These are phyloP conservation scores for Talaromyces islandicus DNA, from an alignment of 2,329 filamentous ascomycete species.

Conservation along the genomic window DNA sequence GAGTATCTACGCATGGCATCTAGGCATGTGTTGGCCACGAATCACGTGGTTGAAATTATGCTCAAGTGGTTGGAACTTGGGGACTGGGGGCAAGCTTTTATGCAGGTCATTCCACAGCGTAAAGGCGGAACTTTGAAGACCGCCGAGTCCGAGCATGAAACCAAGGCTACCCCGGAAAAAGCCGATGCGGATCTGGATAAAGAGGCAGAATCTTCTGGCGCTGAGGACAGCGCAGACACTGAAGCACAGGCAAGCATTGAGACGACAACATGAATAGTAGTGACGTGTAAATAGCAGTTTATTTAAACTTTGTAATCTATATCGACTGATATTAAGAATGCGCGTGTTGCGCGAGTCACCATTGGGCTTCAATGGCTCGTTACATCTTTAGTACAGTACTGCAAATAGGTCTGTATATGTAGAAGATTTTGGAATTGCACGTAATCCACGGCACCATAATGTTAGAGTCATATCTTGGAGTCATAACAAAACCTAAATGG, in stretches of 20 bases:
- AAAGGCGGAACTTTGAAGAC: conserved; percentile 69
- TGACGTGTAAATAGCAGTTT: neutral
- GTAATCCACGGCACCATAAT: no score
- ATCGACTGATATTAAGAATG: neutral
- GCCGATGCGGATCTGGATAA: neutral
- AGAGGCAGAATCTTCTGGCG: neutral
- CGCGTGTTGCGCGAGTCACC: no score
- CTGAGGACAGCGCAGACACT: neutral
- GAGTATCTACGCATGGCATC: conserved; percentile 89
- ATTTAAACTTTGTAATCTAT: neutral
- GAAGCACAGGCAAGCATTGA: neutral
- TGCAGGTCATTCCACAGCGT: conserved; percentile 80
- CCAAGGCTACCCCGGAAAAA: neutral
- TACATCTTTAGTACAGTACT: no score
- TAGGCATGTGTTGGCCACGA: conserved; percentile 80
- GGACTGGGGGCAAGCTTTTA: conserved; percentile 87
- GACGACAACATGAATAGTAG: neutral
- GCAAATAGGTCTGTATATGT: no score
- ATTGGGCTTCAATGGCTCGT: no score
- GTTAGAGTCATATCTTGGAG: no score
- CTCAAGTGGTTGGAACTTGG: conserved; percentile 82
- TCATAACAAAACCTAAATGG: no score
- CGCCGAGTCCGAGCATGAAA: neutral
- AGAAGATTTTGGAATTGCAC: no score
- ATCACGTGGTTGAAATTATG: conserved; percentile 97